These are phyloP conservation scores for Scheffersomyces stambukii DNA, from an alignment of 1,139 yeast genomes.

Conservation along the genomic window DNA sequence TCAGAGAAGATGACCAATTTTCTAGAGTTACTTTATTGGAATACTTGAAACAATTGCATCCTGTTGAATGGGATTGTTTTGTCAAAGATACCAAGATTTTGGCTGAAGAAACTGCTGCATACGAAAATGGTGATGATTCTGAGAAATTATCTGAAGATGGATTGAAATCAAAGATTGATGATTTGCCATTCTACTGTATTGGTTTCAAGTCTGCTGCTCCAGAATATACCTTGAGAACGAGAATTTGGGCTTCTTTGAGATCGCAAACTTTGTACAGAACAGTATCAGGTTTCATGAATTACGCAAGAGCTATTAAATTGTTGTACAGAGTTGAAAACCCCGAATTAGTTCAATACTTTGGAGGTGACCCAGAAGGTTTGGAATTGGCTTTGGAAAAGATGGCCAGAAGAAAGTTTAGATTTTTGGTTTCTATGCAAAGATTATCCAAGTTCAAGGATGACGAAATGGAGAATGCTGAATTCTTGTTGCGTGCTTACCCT, in stretches of 20 bases:
- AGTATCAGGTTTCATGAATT: constrained; percentile 98
- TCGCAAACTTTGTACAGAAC: constrained; percentile 98
- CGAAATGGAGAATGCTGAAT: constrained; percentile 97
- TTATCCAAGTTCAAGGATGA: constrained; percentile 94
- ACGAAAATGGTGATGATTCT: constrained; percentile 63
- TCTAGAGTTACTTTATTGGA: constrained; percentile 95
- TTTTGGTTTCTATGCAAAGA: constrained; percentile 98
- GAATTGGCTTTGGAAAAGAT: constrained; percentile 96
- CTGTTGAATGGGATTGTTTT: constrained; percentile 99
- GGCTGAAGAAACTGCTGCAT: constrained; percentile 95
- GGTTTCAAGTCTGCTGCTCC: constrained; percentile 99
- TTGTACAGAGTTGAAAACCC: constrained; percentile 98
- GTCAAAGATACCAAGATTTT: constrained; percentile 97
- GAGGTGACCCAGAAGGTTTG: constrained; percentile 94
- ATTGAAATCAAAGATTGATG: constrained; percentile 90
- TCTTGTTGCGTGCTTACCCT: constrained; percentile 96
- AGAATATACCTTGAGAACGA: constrained; percentile 94
- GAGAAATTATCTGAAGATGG: constrained; percentile 63
- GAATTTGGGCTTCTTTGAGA: constrained; percentile 99
- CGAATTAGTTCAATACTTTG: constrained; percentile 95
- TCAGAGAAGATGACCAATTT: constrained; percentile 97
- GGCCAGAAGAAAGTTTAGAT: constrained; percentile 99
- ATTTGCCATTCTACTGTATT: constrained; percentile 95
- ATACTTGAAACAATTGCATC: constrained; percentile 95
- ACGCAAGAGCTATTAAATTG: constrained; percentile 95